Evolutionary conservation across 2,329 filamentous ascomycete species (phyloP).

Genomic region (Aulographum hederae): DNA sequence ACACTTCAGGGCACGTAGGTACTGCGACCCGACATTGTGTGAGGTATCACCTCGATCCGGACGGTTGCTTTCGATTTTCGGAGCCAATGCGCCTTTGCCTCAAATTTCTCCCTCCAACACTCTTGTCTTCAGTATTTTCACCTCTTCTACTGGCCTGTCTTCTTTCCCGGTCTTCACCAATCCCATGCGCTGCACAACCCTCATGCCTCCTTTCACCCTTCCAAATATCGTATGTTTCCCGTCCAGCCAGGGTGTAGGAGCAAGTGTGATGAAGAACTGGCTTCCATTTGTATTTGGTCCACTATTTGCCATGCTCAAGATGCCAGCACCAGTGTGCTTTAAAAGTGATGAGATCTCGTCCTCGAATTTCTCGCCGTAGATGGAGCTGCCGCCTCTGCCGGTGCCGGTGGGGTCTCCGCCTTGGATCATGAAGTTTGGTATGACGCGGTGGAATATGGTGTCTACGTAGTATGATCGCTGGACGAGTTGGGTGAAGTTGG

Average conservation of each 20-base stretch:
- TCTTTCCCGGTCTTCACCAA: conserved; percentile 66
- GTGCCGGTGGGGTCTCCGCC: conserved; percentile 88
- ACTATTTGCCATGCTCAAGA: conserved; percentile 93
- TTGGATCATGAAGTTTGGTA: conserved; percentile 93
- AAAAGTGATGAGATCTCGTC: conserved; percentile 69
- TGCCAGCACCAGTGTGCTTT: conserved; percentile 81
- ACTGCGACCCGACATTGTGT: too few species aligned
- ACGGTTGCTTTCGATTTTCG: conserved; percentile 9
- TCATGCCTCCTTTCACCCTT: conserved; percentile 66
- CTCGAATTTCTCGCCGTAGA: conserved; percentile 85
- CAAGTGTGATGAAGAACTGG: conserved; percentile 91
- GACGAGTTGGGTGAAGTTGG: conserved; percentile 69
- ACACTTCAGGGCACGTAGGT: too few species aligned
- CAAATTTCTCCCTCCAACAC: conserved; percentile 50
- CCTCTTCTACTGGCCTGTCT: conserved; percentile 64
- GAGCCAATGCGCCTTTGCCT: conserved; percentile 25
- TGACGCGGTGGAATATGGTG: conserved; percentile 82
- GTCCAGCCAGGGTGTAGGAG: conserved; percentile 89
- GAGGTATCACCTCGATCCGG: conserved; percentile 9
- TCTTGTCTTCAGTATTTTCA: conserved; percentile 59
- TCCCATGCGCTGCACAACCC: conserved; percentile 73
- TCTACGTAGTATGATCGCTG: conserved; percentile 74
- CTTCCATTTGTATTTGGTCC: conserved; percentile 86
- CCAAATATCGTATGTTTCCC: conserved; percentile 97
- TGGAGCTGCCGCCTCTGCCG: conserved; percentile 70